Percentiles rank a stretch among this genome's conserved stretches.
phyloP scores from a whole-genome alignment of 805 yeast species.

The Nakazawaea populi region DNA sequence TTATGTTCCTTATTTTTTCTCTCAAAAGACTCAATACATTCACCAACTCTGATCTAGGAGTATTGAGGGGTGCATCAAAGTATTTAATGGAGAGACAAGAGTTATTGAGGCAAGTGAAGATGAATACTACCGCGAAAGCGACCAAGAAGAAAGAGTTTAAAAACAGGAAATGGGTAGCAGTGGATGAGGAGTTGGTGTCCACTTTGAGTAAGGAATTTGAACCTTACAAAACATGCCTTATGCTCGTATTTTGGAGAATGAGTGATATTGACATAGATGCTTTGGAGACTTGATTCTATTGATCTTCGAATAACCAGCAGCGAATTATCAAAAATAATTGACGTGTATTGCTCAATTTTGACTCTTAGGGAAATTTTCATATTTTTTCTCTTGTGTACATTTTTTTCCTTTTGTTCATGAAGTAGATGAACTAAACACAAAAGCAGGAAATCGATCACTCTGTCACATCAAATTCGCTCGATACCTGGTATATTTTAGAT shows the following conservation, averaged over 20 bases:
- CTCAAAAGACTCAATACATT: conserved; percentile 63
- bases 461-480: too few species aligned
- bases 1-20: conserved; percentile 77
- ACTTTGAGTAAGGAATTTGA: conserved; percentile 49
- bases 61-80: conserved; percentile 71
- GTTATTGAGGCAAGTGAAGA: conserved; percentile 36
- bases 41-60: conserved; percentile 76
- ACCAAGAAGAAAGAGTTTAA: conserved; percentile 29
- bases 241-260: conserved; percentile 71
- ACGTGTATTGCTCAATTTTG: neutral
- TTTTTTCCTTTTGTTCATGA: neutral
- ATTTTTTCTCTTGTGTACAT: neutral
- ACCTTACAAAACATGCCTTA: conserved; percentile 65
- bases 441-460: too few species aligned
- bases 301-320: neutral
- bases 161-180: conserved; percentile 60
- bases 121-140: conserved; percentile 23
- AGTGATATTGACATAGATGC: conserved; percentile 52
- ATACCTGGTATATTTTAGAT: too few species aligned
- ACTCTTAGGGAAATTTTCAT: neutral
- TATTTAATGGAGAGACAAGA: conserved; percentile 54
- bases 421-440: too few species aligned
- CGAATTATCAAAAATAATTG: neutral
- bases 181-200: conserved; percentile 52
- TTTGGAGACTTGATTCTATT: conserved; percentile 18